A percentile compares a stretch with the other conserved stretches of the same genome.
phyloP scores from a whole-genome alignment of 116 monocot genomes.

The Dioscorea cayenensis region DNA sequence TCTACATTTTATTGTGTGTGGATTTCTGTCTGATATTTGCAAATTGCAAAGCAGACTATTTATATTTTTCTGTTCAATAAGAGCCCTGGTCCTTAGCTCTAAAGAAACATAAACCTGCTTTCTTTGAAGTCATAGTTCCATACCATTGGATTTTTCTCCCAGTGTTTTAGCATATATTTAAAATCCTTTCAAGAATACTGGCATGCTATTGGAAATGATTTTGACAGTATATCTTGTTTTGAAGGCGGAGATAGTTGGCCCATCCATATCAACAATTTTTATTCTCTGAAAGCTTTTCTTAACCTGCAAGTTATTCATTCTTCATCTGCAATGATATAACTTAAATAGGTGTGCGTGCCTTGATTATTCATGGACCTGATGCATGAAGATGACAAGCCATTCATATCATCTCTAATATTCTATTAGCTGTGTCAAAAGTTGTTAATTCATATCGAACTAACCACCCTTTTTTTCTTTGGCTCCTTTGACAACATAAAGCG shows the following conservation, averaged over 20 bases:
- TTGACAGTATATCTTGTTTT: neutral
- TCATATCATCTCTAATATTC: neutral
- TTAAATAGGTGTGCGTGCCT: neutral
- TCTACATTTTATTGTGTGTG: neutral
- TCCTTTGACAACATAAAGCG: slow-evolving; percentile 12
- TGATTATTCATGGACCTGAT: neutral
- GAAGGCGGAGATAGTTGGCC: neutral
- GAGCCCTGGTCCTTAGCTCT: too few species aligned
- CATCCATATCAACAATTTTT: too few species aligned
- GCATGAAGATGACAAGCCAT: neutral
- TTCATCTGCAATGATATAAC: neutral
- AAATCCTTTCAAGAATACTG: too few species aligned
- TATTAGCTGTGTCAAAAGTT: neutral
- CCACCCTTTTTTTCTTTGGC: neutral
- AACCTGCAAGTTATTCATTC: neutral
- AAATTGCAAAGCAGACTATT: too few species aligned
- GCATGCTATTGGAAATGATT: neutral
- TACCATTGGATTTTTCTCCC: too few species aligned
- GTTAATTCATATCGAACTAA: neutral
- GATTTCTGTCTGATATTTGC: too few species aligned
- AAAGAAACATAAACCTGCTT: too few species aligned
- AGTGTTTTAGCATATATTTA: too few species aligned
- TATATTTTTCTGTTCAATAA: too few species aligned
- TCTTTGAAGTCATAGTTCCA: too few species aligned
- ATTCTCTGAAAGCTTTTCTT: neutral